phyloP scores from a whole-genome alignment of 805 yeast genomes.

The Barnettozyma vustinii region DNA sequence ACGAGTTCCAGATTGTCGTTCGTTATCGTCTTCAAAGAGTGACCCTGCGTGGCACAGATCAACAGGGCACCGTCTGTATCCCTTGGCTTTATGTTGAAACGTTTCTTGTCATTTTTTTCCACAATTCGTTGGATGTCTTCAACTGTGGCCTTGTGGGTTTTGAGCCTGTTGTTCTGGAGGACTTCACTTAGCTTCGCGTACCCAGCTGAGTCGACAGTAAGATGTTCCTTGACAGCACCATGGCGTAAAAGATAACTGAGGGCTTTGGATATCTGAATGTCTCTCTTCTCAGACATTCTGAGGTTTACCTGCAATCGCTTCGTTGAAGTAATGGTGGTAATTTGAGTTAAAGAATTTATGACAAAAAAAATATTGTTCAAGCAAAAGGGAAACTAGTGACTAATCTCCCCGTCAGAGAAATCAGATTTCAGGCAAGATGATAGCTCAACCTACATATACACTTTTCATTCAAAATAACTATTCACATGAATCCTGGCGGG shows the following conservation, averaged over 20 bases:
- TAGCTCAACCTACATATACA: neutral
- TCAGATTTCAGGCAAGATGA: neutral
- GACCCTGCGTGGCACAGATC: constrained; percentile 95
- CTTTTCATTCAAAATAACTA: neutral
- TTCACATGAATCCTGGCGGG: neutral
- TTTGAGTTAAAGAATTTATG: neutral
- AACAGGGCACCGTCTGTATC: constrained; percentile 22
- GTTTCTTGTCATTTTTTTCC: constrained; percentile 56
- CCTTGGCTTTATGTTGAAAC: constrained; percentile 47
- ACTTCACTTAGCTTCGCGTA: constrained; percentile 52
- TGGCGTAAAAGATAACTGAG: constrained; percentile 81
- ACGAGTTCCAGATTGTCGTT: constrained; percentile 38
- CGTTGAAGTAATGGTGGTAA: too few relatives aligned
- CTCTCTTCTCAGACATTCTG: constrained; percentile 31
- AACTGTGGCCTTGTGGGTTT: constrained; percentile 45
- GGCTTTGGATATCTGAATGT: constrained; percentile 60
- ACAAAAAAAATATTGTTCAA: neutral
- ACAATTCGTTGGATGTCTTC: constrained; percentile 62
- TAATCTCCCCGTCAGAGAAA: neutral
- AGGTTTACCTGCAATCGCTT: too few relatives aligned
- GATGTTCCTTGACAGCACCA: constrained; percentile 65
- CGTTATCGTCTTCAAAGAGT: constrained; percentile 48
- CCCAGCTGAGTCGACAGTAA: constrained; percentile 64
- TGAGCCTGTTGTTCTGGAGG: constrained; percentile 52
- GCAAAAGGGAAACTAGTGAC: neutral